phyloP scores from a whole-genome alignment of 441 rosid genomes.

The Croton laevigatus region DNA sequence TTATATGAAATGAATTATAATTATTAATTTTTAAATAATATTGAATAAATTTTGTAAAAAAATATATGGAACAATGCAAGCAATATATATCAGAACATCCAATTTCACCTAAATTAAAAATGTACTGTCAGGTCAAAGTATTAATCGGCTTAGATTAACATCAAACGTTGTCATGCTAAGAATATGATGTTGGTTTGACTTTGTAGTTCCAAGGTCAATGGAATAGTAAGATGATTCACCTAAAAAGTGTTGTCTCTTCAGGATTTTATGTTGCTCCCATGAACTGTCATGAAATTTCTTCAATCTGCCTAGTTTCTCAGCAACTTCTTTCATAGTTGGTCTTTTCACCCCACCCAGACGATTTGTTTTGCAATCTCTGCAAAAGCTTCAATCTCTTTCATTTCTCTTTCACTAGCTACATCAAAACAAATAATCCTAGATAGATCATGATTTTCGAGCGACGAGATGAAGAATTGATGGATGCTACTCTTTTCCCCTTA shows the following conservation, averaged over 20 bases:
- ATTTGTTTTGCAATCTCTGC: conserved; percentile 25
- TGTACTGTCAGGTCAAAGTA: too few relatives aligned
- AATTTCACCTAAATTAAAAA: too few relatives aligned
- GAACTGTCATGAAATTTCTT: conserved; percentile 5
- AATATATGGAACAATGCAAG: too few relatives aligned
- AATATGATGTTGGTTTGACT: not conserved
- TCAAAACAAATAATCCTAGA: conserved; percentile 14
- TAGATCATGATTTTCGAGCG: conserved; percentile 14
- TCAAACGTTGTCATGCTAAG: not conserved
- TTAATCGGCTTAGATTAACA: too few relatives aligned
- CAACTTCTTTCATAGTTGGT: conserved; percentile 33
- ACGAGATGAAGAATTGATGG: conserved; percentile 21
- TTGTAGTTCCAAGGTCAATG: not conserved
- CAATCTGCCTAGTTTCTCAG: conserved; percentile 26
- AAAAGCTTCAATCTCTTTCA: conserved; percentile 30
- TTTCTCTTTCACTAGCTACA: conserved; percentile 18
- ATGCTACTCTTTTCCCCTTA: conserved; percentile 18
- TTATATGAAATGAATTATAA: too few relatives aligned
- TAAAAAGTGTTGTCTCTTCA: conserved; percentile 12
- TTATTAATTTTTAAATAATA: too few relatives aligned
- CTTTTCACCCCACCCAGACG: conserved; percentile 17
- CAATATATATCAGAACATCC: too few relatives aligned
- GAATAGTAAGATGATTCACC: conserved; percentile 10
- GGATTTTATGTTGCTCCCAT: conserved; percentile 9
- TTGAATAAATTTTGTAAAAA: too few relatives aligned